A percentile compares a stretch with the other conserved stretches of the same genome.
phyloP scores from a whole-genome alignment of 2,329 filamentous ascomycete genomes.

The Leptographium procerum region DNA sequence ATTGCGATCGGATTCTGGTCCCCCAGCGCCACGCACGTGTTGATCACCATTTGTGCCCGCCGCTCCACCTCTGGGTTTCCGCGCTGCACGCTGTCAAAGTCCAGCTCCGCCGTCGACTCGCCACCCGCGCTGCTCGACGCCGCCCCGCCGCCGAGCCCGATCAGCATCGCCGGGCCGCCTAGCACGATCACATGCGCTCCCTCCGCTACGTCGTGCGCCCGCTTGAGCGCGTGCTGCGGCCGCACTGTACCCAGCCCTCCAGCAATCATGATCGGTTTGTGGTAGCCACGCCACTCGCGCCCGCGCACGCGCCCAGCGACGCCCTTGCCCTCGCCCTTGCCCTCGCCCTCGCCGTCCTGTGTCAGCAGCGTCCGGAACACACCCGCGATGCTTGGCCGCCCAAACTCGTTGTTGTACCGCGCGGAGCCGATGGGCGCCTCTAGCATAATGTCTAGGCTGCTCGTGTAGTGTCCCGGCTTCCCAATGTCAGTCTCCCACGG shows the following conservation, averaged over 20 bases:
- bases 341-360: conserved; percentile 37
- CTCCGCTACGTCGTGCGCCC: conserved; percentile 63
- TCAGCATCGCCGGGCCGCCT: conserved; percentile 93
- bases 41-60: conserved; percentile 95
- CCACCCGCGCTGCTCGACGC: conserved; percentile 84
- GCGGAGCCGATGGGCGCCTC: conserved; percentile 93
- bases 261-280: conserved; percentile 98
- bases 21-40: conserved; percentile 79
- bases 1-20: conserved; percentile 82
- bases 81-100: conserved; percentile 94
- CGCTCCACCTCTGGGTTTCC: conserved; percentile 96
- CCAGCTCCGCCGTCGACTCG: conserved; percentile 80
- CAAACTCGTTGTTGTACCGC: conserved; percentile 96
- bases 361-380: conserved; percentile 86
- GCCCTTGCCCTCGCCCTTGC: conserved; percentile 34
- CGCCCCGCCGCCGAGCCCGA: conserved; percentile 88
- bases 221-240: conserved; percentile 83
- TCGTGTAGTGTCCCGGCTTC: conserved; percentile 83
- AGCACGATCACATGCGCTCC: conserved; percentile 90
- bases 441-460: conserved; percentile 92
- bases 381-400: conserved; percentile 74
- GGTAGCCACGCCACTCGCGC: conserved; percentile 64
- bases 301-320: no score
- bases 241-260: conserved; percentile 88
- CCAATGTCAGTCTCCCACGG: conserved; percentile 92